These are phyloP conservation scores for Anethum foeniculum DNA, from an alignment of 140 eudicot genomes.

Conservation along the genomic window DNA sequence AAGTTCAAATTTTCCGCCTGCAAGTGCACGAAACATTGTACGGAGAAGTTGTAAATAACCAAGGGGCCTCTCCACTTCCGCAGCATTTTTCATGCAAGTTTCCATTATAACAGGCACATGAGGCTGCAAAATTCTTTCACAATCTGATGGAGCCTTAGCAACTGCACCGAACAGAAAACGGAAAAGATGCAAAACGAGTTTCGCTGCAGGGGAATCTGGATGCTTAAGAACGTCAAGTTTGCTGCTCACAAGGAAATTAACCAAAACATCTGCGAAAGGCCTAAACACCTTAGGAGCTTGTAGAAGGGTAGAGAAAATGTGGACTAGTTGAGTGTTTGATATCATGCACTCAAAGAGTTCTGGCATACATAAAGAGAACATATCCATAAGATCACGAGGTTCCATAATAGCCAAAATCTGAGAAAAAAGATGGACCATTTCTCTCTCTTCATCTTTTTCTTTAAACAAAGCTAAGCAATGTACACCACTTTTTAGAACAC, in stretches of 20 bases:
- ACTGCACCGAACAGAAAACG: constrained; percentile 79
- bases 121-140: constrained; percentile 95
- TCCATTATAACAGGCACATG: constrained; percentile 94
- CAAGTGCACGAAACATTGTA: constrained; percentile 90
- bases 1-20: constrained; percentile 94
- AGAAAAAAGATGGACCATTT: constrained; percentile 85
- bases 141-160: constrained; percentile 88
- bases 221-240: constrained; percentile 96
- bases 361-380: constrained; percentile 97
- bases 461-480: constrained; percentile 87
- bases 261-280: constrained; percentile 94
- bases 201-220: constrained; percentile 96
- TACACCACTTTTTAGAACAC: constrained; percentile 95
- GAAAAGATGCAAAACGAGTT: constrained; percentile 90
- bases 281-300: constrained; percentile 85
- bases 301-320: constrained; percentile 82
- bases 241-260: constrained; percentile 92
- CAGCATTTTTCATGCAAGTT: constrained; percentile 80
- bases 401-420: constrained; percentile 93
- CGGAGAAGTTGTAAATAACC: constrained; percentile 93
- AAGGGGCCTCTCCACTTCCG: constrained; percentile 93
- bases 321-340: constrained; percentile 83
- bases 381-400: constrained; percentile 97
- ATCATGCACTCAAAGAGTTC: constrained; percentile 99
- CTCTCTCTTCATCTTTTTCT: constrained; percentile 95